These are phyloP conservation scores for Neurospora sp. DNA, from an alignment of 495 filamentous ascomycete species.

Conservation along the genomic window DNA sequence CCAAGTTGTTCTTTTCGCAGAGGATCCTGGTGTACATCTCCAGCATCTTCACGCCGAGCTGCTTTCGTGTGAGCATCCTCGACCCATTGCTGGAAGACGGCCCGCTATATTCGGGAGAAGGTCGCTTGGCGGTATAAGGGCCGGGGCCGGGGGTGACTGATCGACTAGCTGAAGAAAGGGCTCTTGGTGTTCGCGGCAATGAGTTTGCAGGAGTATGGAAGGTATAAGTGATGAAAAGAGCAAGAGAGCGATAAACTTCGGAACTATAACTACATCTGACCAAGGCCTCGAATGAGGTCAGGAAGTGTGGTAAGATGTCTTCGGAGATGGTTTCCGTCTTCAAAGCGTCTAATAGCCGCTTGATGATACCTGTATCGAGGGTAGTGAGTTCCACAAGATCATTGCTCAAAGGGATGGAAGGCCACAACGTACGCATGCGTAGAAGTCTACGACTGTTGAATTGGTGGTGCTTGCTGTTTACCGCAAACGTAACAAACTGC, in stretches of 20 bases:
- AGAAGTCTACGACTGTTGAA: conserved; percentile 81
- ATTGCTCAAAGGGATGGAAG: neutral
- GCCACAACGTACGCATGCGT: conserved; percentile 69
- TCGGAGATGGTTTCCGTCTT: conserved; percentile 70
- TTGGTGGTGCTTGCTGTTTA: conserved; percentile 76
- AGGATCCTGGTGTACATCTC: conserved; percentile 74
- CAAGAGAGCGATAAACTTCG: conserved; percentile 76
- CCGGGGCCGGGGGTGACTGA: conserved; percentile 25
- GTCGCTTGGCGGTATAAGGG: conserved; percentile 18
- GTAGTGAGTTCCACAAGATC: conserved; percentile 10
- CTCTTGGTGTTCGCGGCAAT: conserved; percentile 42
- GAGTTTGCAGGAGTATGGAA: conserved; percentile 56
- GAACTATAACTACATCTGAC: conserved; percentile 69
- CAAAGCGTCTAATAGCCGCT: conserved; percentile 77
- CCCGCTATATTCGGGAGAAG: conserved; percentile 20
- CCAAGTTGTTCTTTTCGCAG: conserved; percentile 57
- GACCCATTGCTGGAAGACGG: conserved; percentile 7
- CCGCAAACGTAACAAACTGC: conserved; percentile 77
- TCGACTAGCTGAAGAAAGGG: conserved; percentile 27
- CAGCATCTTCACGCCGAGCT: conserved; percentile 66
- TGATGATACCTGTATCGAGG: conserved; percentile 61
- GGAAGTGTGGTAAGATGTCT: conserved; percentile 62
- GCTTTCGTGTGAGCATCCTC: conserved; percentile 38
- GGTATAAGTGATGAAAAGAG: conserved; percentile 87
- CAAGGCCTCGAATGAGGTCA: conserved; percentile 65